phyloP scores from a whole-genome alignment of 306 rosid genomes.

The Castanea crenata region DNA sequence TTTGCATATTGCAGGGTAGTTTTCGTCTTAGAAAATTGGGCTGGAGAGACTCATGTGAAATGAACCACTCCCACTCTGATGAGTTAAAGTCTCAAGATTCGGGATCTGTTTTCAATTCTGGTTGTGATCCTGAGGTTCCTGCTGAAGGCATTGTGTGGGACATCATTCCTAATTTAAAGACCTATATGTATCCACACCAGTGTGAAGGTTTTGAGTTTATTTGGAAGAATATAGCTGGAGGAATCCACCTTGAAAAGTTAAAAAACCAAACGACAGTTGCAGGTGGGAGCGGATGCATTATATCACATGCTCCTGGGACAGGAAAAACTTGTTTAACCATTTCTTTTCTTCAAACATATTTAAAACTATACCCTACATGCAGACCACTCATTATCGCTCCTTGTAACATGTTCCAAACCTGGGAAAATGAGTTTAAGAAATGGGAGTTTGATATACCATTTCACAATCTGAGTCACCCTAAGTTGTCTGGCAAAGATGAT shows the following conservation, averaged over 20 bases:
- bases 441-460: constrained; percentile 65
- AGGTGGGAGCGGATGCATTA: constrained; percentile 56
- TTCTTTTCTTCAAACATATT: constrained; percentile 51
- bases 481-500: constrained; percentile 33
- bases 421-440: constrained; percentile 72
- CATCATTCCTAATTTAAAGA: constrained; percentile 48
- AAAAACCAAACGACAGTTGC: constrained; percentile 6
- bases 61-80: constrained; percentile 20
- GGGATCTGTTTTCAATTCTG: constrained; percentile 14
- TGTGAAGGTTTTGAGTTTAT: constrained; percentile 69
- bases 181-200: constrained; percentile 55
- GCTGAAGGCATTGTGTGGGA: constrained; percentile 64
- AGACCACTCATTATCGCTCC: constrained; percentile 70
- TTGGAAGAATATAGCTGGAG: constrained; percentile 73
- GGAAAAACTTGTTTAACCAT: constrained; percentile 75
- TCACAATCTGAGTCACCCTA: constrained; percentile 53
- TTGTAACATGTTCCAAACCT: constrained; percentile 55
- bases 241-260: constrained; percentile 38
- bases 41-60: constrained; percentile 18
- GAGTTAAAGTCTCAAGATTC: constrained; percentile 18
- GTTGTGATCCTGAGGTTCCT: neutral
- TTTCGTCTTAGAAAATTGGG: constrained; percentile 29
- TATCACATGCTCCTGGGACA: constrained; percentile 86
- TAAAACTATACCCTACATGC: constrained; percentile 42
- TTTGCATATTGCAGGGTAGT: constrained; percentile 38